A percentile compares a stretch with the other conserved stretches of the same genome.
These are phyloP conservation scores for Zymoseptoria crescenta DNA, from an alignment of 2,329 filamentous ascomycete genomes.

Conservation along the genomic window DNA sequence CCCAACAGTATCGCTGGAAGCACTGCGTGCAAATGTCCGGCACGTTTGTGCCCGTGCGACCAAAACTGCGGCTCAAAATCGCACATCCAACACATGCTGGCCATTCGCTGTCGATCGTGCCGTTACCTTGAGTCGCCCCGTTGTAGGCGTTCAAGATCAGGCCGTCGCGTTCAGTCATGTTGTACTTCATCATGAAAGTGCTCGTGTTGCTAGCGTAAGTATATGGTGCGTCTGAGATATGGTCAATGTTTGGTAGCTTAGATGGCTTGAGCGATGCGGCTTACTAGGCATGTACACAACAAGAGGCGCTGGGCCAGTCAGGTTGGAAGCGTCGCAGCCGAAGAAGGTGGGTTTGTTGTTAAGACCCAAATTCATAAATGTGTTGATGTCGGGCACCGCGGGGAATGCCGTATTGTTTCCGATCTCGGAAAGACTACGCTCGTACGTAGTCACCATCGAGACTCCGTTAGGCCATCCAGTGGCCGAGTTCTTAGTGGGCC, in stretches of 20 bases:
- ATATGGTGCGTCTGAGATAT: conserved; percentile 43
- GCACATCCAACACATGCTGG: conserved; percentile 80
- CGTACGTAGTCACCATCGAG: conserved; percentile 64
- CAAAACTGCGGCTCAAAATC: conserved; percentile 66
- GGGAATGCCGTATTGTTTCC: conserved; percentile 66
- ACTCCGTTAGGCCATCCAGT: conserved; percentile 71
- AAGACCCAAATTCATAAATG: conserved; percentile 68
- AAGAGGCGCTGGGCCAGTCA: conserved; percentile 54
- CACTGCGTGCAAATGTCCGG: conserved; percentile 68
- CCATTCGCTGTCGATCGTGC: conserved; percentile 67
- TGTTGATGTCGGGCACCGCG: conserved; percentile 62
- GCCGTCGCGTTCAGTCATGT: conserved; percentile 58
- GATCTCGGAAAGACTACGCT: conserved; percentile 53
- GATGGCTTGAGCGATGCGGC: background rate
- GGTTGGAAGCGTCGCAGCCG: conserved; percentile 62
- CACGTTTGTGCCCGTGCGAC: conserved; percentile 59
- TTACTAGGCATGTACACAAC: conserved; percentile 74
- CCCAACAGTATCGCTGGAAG: conserved; percentile 84
- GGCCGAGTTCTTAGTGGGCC: conserved; percentile 24
- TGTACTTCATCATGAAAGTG: conserved; percentile 64
- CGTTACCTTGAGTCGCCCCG: conserved; percentile 74
- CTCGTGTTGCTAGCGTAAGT: conserved; percentile 67
- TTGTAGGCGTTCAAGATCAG: conserved; percentile 85
- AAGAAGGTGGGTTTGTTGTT: conserved; percentile 69
- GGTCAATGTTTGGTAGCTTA: conserved; percentile 48